Evolutionary conservation across 768 basidiomycete genomes (phyloP), one percentile per base, ranked within the genome.

Genomic region (Pulveroboletus sp.): DNA sequence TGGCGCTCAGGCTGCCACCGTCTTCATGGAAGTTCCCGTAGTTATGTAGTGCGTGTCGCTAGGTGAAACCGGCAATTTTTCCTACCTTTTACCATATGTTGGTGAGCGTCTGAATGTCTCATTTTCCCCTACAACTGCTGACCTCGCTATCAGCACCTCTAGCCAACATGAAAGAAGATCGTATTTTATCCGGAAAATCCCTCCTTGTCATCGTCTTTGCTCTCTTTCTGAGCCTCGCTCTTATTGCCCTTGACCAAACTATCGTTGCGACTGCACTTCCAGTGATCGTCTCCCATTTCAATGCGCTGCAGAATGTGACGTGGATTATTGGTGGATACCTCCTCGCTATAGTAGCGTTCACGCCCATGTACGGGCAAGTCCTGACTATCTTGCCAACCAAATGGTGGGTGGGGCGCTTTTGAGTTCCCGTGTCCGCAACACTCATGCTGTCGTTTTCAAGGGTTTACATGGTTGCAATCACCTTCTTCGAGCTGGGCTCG

Each of bases 261-360:
- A 80, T 87, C n/a, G 80, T 84, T 7, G 64, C 76, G 19, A 75
- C 76, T 1, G 87, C 86, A 61, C 71, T 82, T 41, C 79, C 84
- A 0, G 49, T 45, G 9, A 50, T 51, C 19, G 39, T 51, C 36
- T 56, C 49, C 16, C 24, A 52, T 27, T 55, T 52, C 38, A 40
- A 47, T 33, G 48, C 50, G 17, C 47, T 57, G 7, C 50, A 57
- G 24, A 47, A 55, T 25, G 55, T 23, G n/a, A 56, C 49, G 5
- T 87, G 84, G 85, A 82, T 87, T 14, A 84, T 81, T 0, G 83
- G 82, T 0, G 77, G 80, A 1, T 87, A 86, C 61, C 72, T 87
- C 12, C 68, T 85, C 32, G 83, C 83, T 0, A 78, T 77, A 0
- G 49, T 51, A 21, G 46, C 49, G 5, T 58, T 53, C 16, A 52